Evolutionary conservation across 768 basidiomycete species (phyloP), one percentile per base, ranked within the genome.

Genomic region (Lepiota subincarnata): DNA sequence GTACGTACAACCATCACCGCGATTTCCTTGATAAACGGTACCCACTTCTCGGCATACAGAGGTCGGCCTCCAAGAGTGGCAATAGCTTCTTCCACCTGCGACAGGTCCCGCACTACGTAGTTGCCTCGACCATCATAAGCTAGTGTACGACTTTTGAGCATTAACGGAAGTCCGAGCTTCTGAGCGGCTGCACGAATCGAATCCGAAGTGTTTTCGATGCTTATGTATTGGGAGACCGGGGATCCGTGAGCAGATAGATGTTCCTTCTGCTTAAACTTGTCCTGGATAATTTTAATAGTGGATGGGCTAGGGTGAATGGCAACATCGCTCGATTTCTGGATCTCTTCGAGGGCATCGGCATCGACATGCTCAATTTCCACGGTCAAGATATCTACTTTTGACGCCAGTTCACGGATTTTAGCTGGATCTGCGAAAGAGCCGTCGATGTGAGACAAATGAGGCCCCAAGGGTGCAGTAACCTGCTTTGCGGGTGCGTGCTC

Each of bases 51-150:
- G 0, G 93, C 96, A 62, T 98, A 99, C 3, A 98, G 71, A 0
- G 89, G 85, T 1, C 90, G 75, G 53, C 84, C 76, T 2, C 75
- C 78, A 12, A 92, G 81, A 1, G 73, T 67, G 0, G 70, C 57
- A 31, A 83, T 73, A 1, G 82, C 79, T 14, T 82, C 74, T 43
- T 73, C 68, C 1, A 75, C 75, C 28, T 87, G 74, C 7, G 74
- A 69, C 7, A 78, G 56, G 14, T 81, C 73, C 16, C 77, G 76
- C 24, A 98, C 64, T 34, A 86, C 85, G 62, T 81, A 93, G 68
- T 99, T 99, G 4, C 97, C 97, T 53, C 92, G 77, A 2, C 97
- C 97, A 64, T 98, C 96, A 66, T 99, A 99, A 0, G 95, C 97
- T 52, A 95, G 72, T 0, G 91, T 96, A n/a, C 92, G 79, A 55